Base-by-base conservation (phyloP, 73 alveolate genomes). In the Paramecium bursaria region DNA sequence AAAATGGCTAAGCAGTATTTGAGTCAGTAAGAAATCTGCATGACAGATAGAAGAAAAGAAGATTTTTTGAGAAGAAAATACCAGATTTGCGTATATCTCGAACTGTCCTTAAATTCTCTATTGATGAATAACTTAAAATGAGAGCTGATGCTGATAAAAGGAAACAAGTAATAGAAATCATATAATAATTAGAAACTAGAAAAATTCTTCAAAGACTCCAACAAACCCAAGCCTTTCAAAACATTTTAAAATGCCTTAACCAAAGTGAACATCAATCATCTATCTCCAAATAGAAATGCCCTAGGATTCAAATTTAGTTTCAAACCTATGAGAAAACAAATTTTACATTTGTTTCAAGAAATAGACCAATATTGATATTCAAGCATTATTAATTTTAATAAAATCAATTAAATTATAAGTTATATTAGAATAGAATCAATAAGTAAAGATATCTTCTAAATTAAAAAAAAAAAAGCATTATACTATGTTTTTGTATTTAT, bases 241-340 rank as follows among this genome's bases (percentile, higher is more conserved):
- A 67, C 33, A 22, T 67, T 33, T 4, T 57, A 53, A 13, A 57
- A 67, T 21, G 21, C 33, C 33, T 67, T 67, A 42, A 35, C 26
- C 10, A 67, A 67, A 15, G 82, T 67, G 9, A 31, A 35, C 22
- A 67, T 67, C 7, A 67, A 67, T 35, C 82, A 67, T 42, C 35
- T 67, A 2, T 67, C 82, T 42, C 82, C 82, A 39, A 67, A 67
- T 21, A 31, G 82, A 31, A 67, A 67, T 67, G 44, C 44, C 19
- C 7, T 67, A 30, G 82, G 82, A 7, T 67, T 67, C 21, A 31
- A 42, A 19, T 67, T 39, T 19, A 42, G 55, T 67, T 67, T 67
- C 23, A 67, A 67, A 42, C 82, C 82, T 19, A 67, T 67, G 82
- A 42, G 55, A 0, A 42, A 67, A 5, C 27, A 44, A 67, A 11